Conservation (phyloP, 257 asterid genomes). For the Capsicum chinense region DNA sequence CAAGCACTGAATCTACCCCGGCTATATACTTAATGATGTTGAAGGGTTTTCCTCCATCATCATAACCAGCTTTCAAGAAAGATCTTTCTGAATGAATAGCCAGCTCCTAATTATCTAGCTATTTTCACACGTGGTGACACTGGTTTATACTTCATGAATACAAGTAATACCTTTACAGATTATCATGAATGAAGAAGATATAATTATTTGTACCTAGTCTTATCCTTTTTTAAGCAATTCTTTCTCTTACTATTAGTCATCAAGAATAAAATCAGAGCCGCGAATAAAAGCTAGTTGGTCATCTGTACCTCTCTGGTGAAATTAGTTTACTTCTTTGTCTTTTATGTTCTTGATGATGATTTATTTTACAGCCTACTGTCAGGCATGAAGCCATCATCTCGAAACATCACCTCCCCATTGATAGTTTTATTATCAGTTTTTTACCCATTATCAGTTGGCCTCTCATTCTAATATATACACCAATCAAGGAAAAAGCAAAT, state of each 20-base stretch:
- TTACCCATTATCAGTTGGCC: not conserved
- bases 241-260: not conserved
- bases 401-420: not conserved
- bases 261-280: not conserved
- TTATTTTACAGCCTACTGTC: constrained; percentile 14
- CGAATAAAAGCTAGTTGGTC: not conserved
- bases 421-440: not conserved
- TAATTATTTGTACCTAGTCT: not conserved
- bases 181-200: not conserved
- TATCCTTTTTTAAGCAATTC: not conserved
- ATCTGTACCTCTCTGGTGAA: constrained; percentile 12
- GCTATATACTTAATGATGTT: not conserved
- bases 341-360: not conserved
- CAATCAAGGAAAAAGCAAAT: not conserved
- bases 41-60: constrained; percentile 12
- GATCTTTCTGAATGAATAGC: not conserved
- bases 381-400: not conserved
- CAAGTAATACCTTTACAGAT: not conserved
- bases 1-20: not conserved
- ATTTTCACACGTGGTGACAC: not conserved
- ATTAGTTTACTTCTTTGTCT: constrained; percentile 3
- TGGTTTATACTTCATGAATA: not conserved
- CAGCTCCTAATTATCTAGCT: not conserved
- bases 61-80: constrained; percentile 20
- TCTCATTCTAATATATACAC: not conserved